Evolutionary conservation across 768 basidiomycete species (phyloP), one percentile per base, ranked within the genome.

Genomic region (Phanerochaete sordida): DNA sequence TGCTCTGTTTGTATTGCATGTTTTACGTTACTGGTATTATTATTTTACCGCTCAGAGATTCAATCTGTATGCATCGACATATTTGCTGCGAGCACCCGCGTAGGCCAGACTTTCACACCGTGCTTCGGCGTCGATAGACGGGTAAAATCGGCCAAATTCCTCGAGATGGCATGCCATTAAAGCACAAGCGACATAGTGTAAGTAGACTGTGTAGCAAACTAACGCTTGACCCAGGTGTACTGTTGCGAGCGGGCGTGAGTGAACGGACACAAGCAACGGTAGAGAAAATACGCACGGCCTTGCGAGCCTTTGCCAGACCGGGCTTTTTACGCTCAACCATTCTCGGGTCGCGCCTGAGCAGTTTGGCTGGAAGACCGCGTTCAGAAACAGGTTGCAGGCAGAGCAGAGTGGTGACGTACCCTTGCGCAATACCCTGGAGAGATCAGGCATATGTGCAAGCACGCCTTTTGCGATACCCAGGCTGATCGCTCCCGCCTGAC

Each of bases 271-370:
- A 16, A 64, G 39, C 64, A 47, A 61, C 35, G 46, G 35, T 37
- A 39, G 39, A n/a, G 31, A 59, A 58, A 15, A 39, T 43, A 85
- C 91, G 46, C 74, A 95, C 93, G 77, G 82, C 82, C 77, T 95
- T 95, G 74, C 95, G 86, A 61, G 96, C 94, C 79, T 97, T 97
- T 61, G 90, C 85, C 68, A 85, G 73, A 59, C 93, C 93, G 16
- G 96, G 92, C 83, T 99, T 99, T 79, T 99, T 99, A 67, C 96
- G 83, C 76, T 99, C 96, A 30, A 97, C 95, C 92, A 96, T 92
- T 74, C 97, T 89, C 48, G 95, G 93, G 79, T 99, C 96, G 67
- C 95, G 86, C 72, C 86, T 85, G 59, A 93, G 75, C 49, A 95
- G 77, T 77, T 93, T 89, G 60, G 91, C 95, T 97, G 70, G 0